Evolutionary conservation across 2,329 filamentous ascomycete genomes (phyloP), one percentile per base, ranked within the genome.

Genomic region (Microascus cirrosus): DNA sequence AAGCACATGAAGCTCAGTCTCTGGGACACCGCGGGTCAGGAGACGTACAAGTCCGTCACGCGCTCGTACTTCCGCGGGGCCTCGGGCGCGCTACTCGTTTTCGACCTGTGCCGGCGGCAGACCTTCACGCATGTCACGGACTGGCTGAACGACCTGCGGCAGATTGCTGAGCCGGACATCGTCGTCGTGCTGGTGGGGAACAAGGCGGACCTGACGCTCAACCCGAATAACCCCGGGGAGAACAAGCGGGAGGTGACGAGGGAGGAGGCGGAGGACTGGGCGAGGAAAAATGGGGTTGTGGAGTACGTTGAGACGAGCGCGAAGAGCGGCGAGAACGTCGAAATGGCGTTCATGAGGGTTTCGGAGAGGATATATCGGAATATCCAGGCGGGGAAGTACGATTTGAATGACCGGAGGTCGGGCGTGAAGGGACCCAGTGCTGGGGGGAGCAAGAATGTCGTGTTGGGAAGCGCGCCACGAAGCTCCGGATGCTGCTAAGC

Each of bases 1-100:
- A 86, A 84, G 66, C 87, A 93, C 74, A 96, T 96, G 91, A 96
- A 96, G 73, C 81, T 96, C 5, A 90, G 86, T 52, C 78, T 97
- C 12, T 97, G 93, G 93, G 93, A 96, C 69, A 97, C 93, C 1
- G 93, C 93, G 18, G 93, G 93, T 28, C 93, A 97, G 71, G 93
- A 97, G 76, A 96, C 91, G 13, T 97, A 97, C 78, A 96, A 96
- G 71, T 93, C 88, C 52, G 94, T 97, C 60, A 97, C 93, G 10
- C 81, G 93, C 58, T 94, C 89, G 61, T 96, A 96, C 75, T 96
- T 96, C 73, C 87, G 92, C 57, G 92, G 91, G 65, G 81, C 81
- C 18, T 82, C 78, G 28, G 81, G 81, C 60, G 81, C 81, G 53
- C 79, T 99, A 15, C 83, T 99, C 28, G 94, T 99, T 61, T 99